phyloP scores from a whole-genome alignment of 805 yeast species.

The Candida bentonensis region DNA sequence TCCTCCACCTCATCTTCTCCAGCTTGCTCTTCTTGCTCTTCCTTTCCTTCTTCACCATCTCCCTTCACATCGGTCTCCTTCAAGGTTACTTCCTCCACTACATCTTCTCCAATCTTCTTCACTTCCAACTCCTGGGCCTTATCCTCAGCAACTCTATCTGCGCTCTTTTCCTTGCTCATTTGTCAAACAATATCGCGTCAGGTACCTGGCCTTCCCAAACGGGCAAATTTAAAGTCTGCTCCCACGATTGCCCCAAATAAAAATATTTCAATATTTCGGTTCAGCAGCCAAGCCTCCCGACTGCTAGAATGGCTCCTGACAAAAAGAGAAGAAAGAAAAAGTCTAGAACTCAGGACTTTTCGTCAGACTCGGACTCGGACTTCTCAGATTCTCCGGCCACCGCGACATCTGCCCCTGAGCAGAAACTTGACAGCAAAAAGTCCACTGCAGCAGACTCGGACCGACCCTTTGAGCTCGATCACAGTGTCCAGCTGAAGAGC shows the following conservation, averaged over 20 bases:
- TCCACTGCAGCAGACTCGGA: neutral
- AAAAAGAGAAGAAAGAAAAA: conserved; percentile 17
- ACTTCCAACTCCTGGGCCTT: no score
- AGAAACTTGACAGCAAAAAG: neutral
- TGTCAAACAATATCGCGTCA: no score
- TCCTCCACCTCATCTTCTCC: neutral
- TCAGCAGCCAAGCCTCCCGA: no score
- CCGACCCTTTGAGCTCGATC: neutral
- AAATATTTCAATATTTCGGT: no score
- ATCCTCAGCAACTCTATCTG: no score
- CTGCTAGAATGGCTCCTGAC: neutral
- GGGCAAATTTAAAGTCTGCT: neutral
- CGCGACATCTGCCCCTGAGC: conserved; percentile 3
- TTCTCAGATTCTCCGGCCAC: conserved; percentile 3
- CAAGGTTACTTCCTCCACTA: no score
- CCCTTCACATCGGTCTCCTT: no score
- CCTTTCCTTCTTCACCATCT: no score
- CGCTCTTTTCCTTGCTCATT: no score
- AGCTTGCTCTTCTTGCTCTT: neutral
- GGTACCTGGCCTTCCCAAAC: neutral
- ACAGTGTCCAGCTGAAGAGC: neutral
- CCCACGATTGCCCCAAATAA: neutral
- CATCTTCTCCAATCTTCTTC: no score
- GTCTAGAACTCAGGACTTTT: conserved; percentile 12
- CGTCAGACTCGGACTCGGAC: conserved; percentile 13